Evolutionary conservation across 164 flowering plant species (phyloP).

Genomic region (Dillenia suffruticosa): DNA sequence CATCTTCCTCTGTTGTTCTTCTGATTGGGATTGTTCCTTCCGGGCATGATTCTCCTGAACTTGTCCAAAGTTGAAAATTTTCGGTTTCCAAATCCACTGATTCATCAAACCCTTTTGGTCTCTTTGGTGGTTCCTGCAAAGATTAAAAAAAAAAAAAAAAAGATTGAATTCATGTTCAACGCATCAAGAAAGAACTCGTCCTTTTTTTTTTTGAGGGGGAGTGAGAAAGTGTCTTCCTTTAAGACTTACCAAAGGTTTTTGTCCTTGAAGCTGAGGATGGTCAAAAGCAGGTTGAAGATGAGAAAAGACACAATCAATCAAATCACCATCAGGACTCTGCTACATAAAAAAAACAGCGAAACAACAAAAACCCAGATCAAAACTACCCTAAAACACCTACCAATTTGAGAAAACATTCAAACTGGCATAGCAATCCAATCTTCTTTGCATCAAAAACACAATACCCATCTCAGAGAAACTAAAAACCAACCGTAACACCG

Average conservation of each 20-base stretch:
- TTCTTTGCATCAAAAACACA: too few relatives aligned
- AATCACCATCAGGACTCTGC: constrained; percentile 98
- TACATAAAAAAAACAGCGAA: constrained; percentile 11
- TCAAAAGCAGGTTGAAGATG: constrained; percentile 99
- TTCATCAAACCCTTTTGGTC: constrained; percentile 45
- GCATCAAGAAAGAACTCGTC: too few relatives aligned
- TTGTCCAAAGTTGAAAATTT: constrained; percentile 54
- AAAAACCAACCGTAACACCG: not conserved
- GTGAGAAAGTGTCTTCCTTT: too few relatives aligned
- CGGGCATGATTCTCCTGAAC: constrained; percentile 69
- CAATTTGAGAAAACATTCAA: too few relatives aligned
- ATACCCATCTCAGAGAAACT: too few relatives aligned
- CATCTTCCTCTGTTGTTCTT: constrained; percentile 67
- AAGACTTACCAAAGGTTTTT: constrained; percentile 62
- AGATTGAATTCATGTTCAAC: not conserved
- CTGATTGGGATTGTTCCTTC: constrained; percentile 87
- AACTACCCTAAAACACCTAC: not conserved
- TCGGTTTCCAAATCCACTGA: constrained; percentile 12
- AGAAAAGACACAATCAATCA: constrained; percentile 76
- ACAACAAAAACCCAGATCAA: constrained; percentile 14
- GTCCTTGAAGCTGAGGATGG: constrained; percentile 84
- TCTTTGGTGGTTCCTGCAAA: constrained; percentile 69
- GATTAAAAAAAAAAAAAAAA: constrained; percentile 1
- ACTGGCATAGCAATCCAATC: too few relatives aligned
- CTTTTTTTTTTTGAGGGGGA: too few relatives aligned